These are phyloP conservation scores for Suhomyces wounanorum DNA, from an alignment of 1,139 yeast species.

Conservation along the genomic window DNA sequence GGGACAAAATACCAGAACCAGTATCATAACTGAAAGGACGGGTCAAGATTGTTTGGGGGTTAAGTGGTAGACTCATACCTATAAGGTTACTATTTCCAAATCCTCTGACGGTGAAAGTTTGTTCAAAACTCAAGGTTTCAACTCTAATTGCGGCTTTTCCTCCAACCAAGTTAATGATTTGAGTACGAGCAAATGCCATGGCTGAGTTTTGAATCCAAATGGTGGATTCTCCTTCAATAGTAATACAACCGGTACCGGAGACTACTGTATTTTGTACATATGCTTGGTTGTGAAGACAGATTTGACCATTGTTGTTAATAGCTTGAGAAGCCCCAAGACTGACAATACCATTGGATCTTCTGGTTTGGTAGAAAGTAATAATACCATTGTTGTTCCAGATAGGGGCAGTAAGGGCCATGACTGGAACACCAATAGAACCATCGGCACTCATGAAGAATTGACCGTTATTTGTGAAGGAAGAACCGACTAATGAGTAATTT, in stretches of 20 bases:
- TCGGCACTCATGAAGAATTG: constrained; percentile 15
- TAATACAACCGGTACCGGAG: constrained; percentile 20
- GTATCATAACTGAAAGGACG: constrained; percentile 17
- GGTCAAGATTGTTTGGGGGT: not conserved
- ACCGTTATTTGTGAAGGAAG: constrained; percentile 18
- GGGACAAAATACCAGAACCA: constrained; percentile 25
- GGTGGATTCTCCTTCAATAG: constrained; percentile 12
- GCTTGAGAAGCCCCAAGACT: constrained; percentile 12
- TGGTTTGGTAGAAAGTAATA: constrained; percentile 14
- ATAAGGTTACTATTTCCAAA: constrained; percentile 34
- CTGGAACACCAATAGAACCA: constrained; percentile 14
- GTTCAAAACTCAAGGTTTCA: constrained; percentile 19
- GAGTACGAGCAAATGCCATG: constrained; percentile 12
- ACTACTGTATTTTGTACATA: constrained; percentile 17
- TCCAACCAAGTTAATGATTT: constrained; percentile 18
- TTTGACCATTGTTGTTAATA: constrained; percentile 17
- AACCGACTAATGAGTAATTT: too few species aligned
- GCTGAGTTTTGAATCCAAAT: constrained; percentile 13
- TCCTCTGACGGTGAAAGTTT: constrained; percentile 30
- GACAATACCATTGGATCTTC: constrained; percentile 14
- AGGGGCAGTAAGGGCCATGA: constrained; percentile 14
- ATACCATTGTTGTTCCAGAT: constrained; percentile 19
- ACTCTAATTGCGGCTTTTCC: constrained; percentile 16
- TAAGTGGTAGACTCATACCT: constrained; percentile 23
- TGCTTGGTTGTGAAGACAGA: constrained; percentile 18